Percentiles rank a stretch among this genome's conserved stretches.
Evolutionary conservation across 2,329 filamentous ascomycete species (phyloP).

Genomic region (Niveomyces coronatus): DNA sequence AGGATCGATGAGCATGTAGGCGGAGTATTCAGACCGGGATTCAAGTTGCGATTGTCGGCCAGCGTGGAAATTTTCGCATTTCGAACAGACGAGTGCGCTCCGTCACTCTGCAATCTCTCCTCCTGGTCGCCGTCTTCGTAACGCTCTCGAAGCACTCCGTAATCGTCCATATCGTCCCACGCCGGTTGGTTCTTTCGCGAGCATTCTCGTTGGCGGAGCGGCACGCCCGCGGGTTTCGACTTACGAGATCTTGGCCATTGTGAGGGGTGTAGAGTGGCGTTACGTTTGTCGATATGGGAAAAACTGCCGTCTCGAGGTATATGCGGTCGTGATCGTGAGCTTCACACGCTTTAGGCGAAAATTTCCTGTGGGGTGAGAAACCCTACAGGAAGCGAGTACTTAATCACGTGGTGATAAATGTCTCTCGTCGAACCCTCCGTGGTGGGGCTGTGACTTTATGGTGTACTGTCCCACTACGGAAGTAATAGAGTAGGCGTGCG

Average conservation of each 20-base stretch:
- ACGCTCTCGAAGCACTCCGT: no score
- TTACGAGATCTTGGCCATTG: slow-evolving; percentile 57
- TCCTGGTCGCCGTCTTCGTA: slow-evolving; percentile 10
- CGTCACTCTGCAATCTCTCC: slow-evolving; percentile 5
- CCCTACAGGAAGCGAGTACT: slow-evolving; percentile 21
- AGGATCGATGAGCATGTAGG: no score
- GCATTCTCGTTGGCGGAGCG: slow-evolving; percentile 11
- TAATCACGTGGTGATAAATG: slow-evolving; percentile 6
- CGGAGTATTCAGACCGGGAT: no score
- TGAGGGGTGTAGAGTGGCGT: slow-evolving; percentile 36
- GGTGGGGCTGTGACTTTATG: neutral
- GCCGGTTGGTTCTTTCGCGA: slow-evolving; percentile 5
- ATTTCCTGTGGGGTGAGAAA: slow-evolving; percentile 31
- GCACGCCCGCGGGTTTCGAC: slow-evolving; percentile 21
- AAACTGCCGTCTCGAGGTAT: slow-evolving; percentile 26
- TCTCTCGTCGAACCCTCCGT: slow-evolving; percentile 1
- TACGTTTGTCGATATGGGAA: slow-evolving; percentile 25
- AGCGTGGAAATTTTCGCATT: neutral
- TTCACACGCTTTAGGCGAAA: slow-evolving; percentile 21
- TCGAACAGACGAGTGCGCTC: neutral
- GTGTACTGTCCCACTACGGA: no score
- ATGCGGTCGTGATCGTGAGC: slow-evolving; percentile 25
- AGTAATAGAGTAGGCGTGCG: no score
- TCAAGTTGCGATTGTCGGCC: neutral
- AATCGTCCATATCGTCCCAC: no score